Conservation (phyloP, 257 asterid species). For the Solanum appendiculatum region DNA sequence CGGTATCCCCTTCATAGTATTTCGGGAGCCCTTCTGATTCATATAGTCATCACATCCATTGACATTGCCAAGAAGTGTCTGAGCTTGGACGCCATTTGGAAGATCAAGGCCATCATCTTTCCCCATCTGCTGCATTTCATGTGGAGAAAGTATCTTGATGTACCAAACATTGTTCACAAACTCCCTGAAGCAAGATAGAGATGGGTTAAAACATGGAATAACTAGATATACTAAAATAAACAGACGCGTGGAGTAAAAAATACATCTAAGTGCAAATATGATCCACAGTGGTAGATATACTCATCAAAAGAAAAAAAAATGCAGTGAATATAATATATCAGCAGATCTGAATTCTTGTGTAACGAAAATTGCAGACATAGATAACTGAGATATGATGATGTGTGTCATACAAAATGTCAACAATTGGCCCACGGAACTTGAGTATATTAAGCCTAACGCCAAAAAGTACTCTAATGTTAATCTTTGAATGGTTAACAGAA, state of each 20-base stretch:
- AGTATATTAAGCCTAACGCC: neutral
- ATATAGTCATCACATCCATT: conserved; percentile 39
- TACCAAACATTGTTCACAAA: conserved; percentile 77
- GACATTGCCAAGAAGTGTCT: conserved; percentile 31
- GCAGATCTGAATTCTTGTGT: neutral
- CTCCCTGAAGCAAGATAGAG: conserved; percentile 39
- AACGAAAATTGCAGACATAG: neutral
- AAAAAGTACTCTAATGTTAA: neutral
- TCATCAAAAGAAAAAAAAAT: neutral
- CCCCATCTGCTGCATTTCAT: conserved; percentile 92
- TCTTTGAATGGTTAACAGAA: neutral
- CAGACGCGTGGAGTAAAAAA: neutral
- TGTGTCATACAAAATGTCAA: neutral
- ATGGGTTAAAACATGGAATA: neutral
- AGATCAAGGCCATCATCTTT: conserved; percentile 68
- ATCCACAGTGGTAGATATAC: neutral
- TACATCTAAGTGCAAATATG: neutral
- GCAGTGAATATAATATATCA: neutral
- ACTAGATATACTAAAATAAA: neutral
- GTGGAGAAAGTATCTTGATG: conserved; percentile 87
- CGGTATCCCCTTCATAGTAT: conserved; percentile 49
- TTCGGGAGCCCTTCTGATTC: conserved; percentile 43
- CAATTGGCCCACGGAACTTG: neutral
- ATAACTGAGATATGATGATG: neutral
- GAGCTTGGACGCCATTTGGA: conserved; percentile 35